Base-by-base conservation (phyloP, 2,329 filamentous ascomycete genomes). In the Alternaria panax region DNA sequence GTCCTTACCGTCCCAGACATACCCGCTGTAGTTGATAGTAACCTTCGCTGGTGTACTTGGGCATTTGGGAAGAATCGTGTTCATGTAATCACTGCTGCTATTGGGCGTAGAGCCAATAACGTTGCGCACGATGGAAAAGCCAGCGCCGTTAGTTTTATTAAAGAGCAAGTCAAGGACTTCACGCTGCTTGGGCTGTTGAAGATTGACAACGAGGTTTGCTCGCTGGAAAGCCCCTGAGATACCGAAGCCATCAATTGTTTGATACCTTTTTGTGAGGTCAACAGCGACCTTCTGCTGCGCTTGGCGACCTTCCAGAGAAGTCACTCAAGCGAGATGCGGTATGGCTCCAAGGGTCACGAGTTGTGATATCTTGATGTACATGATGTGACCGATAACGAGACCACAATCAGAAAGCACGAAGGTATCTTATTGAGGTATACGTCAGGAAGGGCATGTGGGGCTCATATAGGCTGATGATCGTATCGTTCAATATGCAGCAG, bases 161-260 rank as follows among this genome's bases (percentile, higher is more conserved):
- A 83, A 83, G 48, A 83, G 76, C 7, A 82, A 71, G 59, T 83
- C 80, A 5, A 83, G 72, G 4, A 78, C 69, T 51, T 77, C 71
- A 7, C 76, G 75, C 67, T 80, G 80, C 66, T 81, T 80, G 14
- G 69, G 72, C 61, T 76, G 70, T 22, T 78, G 61, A 2, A 79
- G 71, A 62, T 79, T 79, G 48, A 80, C 78, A 68, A 82, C 77
- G 30, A 81, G 73, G 55, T 80, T 81, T 16, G 80, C 80, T 7
- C 81, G 79, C 67, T 81, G 79, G 66, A 82, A 83, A 1, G 80
- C 81, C 18, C 76, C 77, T 18, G 73, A 78, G 70, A 81, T 80
- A 16, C 81, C 81, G 63, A 82, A 82, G 11, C 81, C 81, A 63
- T 83, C 80, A 52, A 83, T 82, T 4, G 72, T 79, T 70, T 83